A percentile compares a stretch with the other conserved stretches of the same genome.
Evolutionary conservation across 805 yeast genomes (phyloP).

Genomic region (Metschnikowia proteae): DNA sequence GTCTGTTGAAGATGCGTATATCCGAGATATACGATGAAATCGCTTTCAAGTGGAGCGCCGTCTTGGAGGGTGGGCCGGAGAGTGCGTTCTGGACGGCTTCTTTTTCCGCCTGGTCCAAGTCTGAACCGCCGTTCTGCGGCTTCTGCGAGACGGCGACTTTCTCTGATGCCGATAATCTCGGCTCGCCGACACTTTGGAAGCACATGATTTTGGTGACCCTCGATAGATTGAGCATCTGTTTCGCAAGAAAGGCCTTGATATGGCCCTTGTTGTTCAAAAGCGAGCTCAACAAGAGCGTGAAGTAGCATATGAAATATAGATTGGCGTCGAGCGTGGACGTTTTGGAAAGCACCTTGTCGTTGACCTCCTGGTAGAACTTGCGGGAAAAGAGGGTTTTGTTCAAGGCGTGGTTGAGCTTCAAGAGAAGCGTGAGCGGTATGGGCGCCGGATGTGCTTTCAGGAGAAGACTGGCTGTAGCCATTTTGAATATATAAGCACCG

Average conservation of each 20-base stretch:
- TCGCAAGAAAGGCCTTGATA: constrained; percentile 27
- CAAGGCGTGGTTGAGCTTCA: constrained; percentile 26
- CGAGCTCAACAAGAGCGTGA: constrained; percentile 35
- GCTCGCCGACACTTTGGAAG: neutral
- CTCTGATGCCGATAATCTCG: neutral
- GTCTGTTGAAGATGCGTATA: constrained; percentile 39
- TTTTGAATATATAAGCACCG: neutral
- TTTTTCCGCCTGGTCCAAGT: too few relatives aligned
- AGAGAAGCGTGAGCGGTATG: constrained; percentile 23
- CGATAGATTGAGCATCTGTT: constrained; percentile 25
- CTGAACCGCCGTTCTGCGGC: neutral
- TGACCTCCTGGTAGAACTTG: constrained; percentile 40
- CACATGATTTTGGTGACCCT: constrained; percentile 8
- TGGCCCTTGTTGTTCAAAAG: constrained; percentile 35
- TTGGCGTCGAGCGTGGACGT: constrained; percentile 36
- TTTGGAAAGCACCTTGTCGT: constrained; percentile 34
- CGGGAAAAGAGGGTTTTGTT: constrained; percentile 34
- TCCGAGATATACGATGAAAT: constrained; percentile 38
- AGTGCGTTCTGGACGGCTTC: too few relatives aligned
- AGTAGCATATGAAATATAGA: constrained; percentile 42
- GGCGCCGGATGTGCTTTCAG: neutral
- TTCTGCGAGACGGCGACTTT: neutral
- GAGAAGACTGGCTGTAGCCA: neutral
- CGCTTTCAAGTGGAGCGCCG: constrained; percentile 34
- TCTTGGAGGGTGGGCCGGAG: constrained; percentile 11